Evolutionary conservation across 495 filamentous ascomycete genomes (phyloP), one percentile per base, ranked within the genome.

Genomic region (Daldinia bambusicola): DNA sequence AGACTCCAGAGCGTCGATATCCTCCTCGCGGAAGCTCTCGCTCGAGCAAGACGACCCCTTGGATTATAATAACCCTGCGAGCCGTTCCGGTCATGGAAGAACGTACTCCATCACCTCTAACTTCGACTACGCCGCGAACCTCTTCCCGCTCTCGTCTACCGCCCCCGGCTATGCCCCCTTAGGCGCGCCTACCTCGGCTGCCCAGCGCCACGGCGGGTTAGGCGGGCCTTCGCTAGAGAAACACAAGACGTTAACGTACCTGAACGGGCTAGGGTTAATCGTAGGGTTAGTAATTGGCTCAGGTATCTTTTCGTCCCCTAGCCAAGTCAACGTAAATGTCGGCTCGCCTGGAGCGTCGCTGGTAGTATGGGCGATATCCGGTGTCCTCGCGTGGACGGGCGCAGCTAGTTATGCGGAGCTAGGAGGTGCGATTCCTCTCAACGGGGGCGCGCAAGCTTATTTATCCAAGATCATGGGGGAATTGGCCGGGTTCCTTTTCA

Each of bases 401-500:
- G 95, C 94, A 2, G 92, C 96, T 14, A 96, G 92, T 74, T 99
- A 97, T 80, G 96, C 95, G 14, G 95, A 99, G 82, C 84, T 99
- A 12, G 95, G 95, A 53, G 95, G 95, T 14, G 94, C 95, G 0
- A 98, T 99, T 52, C 95, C 95, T 6, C 80, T 99, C 31, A 99
- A 98, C 80, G 95, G 95, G 14, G 96, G 95, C 5, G 86, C 94
- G 48, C 95, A 98, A 78, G 89, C 94, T 0, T 99, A 99, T 75
- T 83, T 99, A 13, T 88, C 92, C 41, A 97, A 98, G 80, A 98
- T 97, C 66, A 97, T 97, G 80, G 95, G 95, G 18, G 96, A 98
- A 80, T 79, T 95, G 64, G 85, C 89, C 6, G 94, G 95, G 1
- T 99, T 99, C 72, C 83, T 98, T 20, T 99, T 97, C 79, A 94